These are phyloP conservation scores for Talaromyces sp. DNA, from an alignment of 2,329 filamentous ascomycete species.

Conservation along the genomic window DNA sequence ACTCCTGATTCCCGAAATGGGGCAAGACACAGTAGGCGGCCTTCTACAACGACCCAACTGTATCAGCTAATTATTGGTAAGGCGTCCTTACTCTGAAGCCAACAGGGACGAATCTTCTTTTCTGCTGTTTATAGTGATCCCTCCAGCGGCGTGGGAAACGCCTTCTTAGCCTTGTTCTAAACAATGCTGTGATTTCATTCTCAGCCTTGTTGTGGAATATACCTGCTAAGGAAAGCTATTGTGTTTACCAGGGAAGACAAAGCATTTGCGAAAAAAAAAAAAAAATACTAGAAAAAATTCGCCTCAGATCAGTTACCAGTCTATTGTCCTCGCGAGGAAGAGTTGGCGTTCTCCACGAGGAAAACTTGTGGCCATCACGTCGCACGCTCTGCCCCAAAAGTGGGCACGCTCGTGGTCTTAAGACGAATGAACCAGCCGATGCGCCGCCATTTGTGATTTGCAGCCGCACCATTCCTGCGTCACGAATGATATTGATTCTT, in stretches of 20 bases:
- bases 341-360: not conserved
- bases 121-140: not conserved
- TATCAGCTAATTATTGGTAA: not conserved
- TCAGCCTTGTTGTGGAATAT: not conserved
- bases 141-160: not conserved
- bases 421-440: not conserved
- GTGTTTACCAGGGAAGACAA: not conserved
- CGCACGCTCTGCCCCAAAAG: not conserved
- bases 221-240: not conserved
- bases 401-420: not conserved
- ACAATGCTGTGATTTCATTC: not conserved
- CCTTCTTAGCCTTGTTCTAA: not conserved
- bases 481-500: not conserved
- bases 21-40: slow-evolving; percentile 4
- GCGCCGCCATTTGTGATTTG: not conserved
- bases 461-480: not conserved
- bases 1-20: slow-evolving; percentile 5
- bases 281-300: not conserved
- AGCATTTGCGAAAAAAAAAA: not conserved
- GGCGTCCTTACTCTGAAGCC: not conserved
- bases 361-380: not conserved
- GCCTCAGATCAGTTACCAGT: not conserved
- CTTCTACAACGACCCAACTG: slow-evolving; percentile 3
- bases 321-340: not conserved
- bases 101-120: not conserved